Evolutionary conservation across 192 early-diverging fungal species (phyloP).

Genomic region (Mortierella hygrophila): DNA sequence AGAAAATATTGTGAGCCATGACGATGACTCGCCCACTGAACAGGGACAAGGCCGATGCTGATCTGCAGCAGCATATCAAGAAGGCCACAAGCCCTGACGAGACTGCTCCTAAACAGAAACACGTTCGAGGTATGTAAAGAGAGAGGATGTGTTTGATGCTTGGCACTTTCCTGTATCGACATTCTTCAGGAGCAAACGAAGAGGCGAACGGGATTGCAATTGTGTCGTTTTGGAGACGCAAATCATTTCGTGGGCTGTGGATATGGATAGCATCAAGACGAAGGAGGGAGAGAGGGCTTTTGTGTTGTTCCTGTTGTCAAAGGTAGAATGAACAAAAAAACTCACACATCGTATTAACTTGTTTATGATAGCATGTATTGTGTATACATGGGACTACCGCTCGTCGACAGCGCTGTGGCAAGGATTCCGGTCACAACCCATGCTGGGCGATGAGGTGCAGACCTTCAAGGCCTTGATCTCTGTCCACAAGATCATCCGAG

Average conservation of each 20-base stretch:
- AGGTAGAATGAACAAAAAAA: background rate
- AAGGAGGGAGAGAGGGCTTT: background rate
- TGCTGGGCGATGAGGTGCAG: constrained; percentile 91
- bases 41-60: constrained; percentile 83
- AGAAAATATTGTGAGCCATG: background rate
- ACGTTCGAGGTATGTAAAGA: constrained; percentile 74
- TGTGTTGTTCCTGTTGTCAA: background rate
- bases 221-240: background rate
- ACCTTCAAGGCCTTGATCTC: constrained; percentile 94
- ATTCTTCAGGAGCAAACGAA: constrained; percentile 2
- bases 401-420: constrained; percentile 87
- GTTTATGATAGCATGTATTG: constrained; percentile 72
- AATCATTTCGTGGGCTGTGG: background rate
- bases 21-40: constrained; percentile 66
- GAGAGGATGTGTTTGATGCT: background rate
- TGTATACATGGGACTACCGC: constrained; percentile 95
- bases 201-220: background rate
- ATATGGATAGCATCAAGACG: background rate
- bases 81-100: constrained; percentile 92
- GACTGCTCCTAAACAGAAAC: constrained; percentile 96
- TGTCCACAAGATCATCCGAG: constrained; percentile 95
- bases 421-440: constrained; percentile 84
- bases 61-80: constrained; percentile 85
- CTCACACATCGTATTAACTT: background rate
- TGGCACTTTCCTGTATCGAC: background rate